These are phyloP conservation scores for Andrographis paniculata DNA, from an alignment of 305 asterid genomes.

Conservation along the genomic window DNA sequence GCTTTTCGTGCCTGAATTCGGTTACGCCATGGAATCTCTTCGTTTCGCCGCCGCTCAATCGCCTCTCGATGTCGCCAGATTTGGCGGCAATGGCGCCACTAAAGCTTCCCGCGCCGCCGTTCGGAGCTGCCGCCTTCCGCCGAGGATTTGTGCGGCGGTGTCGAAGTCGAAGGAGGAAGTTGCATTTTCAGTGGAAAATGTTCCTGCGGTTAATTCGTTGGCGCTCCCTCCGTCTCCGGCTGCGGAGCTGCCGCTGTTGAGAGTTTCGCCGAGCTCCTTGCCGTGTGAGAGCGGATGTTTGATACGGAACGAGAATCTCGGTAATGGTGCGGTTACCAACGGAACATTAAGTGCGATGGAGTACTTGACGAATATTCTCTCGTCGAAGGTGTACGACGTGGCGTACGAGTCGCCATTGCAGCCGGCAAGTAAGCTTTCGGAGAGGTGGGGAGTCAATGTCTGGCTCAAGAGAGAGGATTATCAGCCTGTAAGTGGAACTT, in stretches of 20 bases:
- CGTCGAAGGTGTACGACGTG: slow-evolving; percentile 82
- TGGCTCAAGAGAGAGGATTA: slow-evolving; percentile 93
- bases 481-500: slow-evolving; percentile 54
- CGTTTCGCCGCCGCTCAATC: slow-evolving; percentile 33
- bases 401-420: slow-evolving; percentile 77
- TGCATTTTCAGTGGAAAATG: slow-evolving; percentile 14
- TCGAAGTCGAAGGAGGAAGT: slow-evolving; percentile 26
- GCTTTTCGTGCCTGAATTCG: no score
- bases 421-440: slow-evolving; percentile 64
- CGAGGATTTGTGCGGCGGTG: slow-evolving; percentile 22
- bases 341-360: slow-evolving; percentile 45
- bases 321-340: slow-evolving; percentile 9
- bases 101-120: slow-evolving; percentile 16
- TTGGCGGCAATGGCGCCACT: slow-evolving; percentile 19
- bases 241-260: slow-evolving; percentile 29
- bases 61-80: slow-evolving; percentile 23
- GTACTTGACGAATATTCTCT: slow-evolving; percentile 65
- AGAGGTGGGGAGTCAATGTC: slow-evolving; percentile 50
- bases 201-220: slow-evolving; percentile 4
- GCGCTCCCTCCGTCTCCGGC: slow-evolving; percentile 12
- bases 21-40: slow-evolving; percentile 38
- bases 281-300: slow-evolving; percentile 61
- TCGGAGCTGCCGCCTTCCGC: slow-evolving; percentile 15
- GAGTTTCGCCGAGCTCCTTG: slow-evolving; percentile 48
- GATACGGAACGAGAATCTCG: slow-evolving; percentile 30